These are phyloP conservation scores for Rutstroemia sp. DNA, from an alignment of 2,329 filamentous ascomycete genomes.

Conservation along the genomic window DNA sequence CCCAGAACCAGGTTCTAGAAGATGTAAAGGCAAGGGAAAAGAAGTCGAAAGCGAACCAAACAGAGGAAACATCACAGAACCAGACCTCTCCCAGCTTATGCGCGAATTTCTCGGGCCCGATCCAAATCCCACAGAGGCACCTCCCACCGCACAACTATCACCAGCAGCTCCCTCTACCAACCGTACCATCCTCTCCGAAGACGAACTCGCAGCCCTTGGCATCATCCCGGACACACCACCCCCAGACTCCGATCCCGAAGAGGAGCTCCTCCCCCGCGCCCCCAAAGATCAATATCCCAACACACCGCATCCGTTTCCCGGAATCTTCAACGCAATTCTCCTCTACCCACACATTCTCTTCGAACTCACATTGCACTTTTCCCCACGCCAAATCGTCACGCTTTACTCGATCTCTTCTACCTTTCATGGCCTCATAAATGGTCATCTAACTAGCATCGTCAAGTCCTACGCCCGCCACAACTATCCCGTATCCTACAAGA, in stretches of 20 bases:
- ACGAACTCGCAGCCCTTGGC: not conserved
- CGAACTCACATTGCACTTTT: not conserved
- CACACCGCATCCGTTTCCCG: not conserved
- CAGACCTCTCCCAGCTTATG: not conserved
- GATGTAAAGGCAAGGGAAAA: slow-evolving; percentile 1
- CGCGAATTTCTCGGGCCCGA: not conserved
- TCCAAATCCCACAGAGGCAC: too few species aligned
- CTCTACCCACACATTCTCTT: not conserved
- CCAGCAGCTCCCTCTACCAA: too few species aligned
- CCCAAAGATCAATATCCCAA: not conserved
- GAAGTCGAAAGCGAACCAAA: not conserved
- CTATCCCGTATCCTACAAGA: slow-evolving; percentile 45
- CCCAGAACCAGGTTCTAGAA: not conserved
- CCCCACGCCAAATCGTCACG: not conserved
- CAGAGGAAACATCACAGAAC: not conserved
- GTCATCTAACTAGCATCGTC: slow-evolving; percentile 39
- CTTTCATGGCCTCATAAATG: not conserved
- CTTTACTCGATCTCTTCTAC: not conserved
- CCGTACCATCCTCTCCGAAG: not conserved
- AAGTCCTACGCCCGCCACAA: slow-evolving; percentile 44
- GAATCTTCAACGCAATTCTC: not conserved
- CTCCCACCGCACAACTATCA: too few species aligned
- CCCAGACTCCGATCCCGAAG: not conserved
- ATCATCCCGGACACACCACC: not conserved
- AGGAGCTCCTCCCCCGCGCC: not conserved